phyloP scores from a whole-genome alignment of 495 filamentous ascomycete genomes.

The Neurospora discreta region DNA sequence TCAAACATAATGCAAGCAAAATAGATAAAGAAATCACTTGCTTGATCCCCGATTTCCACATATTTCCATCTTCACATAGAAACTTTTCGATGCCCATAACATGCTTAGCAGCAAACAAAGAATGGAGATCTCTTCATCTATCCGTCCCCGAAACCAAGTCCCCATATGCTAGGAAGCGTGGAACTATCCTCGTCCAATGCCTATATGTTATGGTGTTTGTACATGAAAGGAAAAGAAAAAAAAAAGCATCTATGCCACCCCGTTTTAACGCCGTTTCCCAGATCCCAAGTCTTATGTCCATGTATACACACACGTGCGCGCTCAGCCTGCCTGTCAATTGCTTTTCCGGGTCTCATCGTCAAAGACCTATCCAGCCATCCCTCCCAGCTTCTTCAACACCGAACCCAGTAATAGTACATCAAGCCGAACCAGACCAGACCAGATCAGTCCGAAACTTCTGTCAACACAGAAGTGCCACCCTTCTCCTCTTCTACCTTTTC shows the following conservation, averaged over 20 bases:
- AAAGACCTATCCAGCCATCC: background rate
- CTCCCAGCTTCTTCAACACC: background rate
- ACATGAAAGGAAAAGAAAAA: background rate
- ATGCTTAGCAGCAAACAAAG: background rate
- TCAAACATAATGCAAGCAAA: background rate
- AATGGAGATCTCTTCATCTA: background rate
- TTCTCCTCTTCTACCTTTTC: background rate
- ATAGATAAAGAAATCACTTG: background rate
- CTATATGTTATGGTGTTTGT: background rate
- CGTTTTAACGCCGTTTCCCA: background rate
- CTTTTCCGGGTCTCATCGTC: background rate
- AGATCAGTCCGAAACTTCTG: background rate
- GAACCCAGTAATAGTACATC: background rate
- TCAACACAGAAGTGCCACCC: background rate
- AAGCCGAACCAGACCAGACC: background rate
- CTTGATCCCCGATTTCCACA: background rate
- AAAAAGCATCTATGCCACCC: background rate
- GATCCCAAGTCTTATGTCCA: background rate
- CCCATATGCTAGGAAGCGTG: background rate
- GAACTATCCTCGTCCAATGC: background rate
- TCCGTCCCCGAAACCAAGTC: background rate
- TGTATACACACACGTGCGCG: background rate
- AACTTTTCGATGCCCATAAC: background rate
- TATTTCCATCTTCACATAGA: background rate
- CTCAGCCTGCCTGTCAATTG: background rate